Base-by-base conservation (phyloP, 1,139 yeast species). In the Scheffersomyces cryptocercus region DNA sequence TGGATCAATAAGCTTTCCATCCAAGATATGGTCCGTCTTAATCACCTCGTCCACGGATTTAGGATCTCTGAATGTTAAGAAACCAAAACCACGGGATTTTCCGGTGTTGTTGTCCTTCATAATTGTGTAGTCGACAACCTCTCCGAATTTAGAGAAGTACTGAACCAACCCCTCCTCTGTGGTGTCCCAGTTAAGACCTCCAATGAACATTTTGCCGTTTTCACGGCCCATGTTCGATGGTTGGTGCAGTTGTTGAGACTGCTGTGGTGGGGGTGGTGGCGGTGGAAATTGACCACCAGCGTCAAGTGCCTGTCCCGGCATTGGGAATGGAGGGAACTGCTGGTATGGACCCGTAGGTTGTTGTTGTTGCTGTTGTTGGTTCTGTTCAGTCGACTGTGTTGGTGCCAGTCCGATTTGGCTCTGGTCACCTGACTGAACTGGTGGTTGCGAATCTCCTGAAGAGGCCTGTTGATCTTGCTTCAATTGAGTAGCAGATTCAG, bases 151-250 rank as follows among this genome's bases (percentile, higher is more conserved):
- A 42, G 85, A 76, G 64, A 93, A 93, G 65, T 93, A 93, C 46
- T 83, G 84, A 50, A 81, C 84, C 64, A 93, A 67, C 26, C 82
- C 80, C 47, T 84, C 96, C 59, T 93, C 99, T 7, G 95, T 85
- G 28, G 99, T 93, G 60, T 93, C 99, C 99, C 99, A 93, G 59
- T 93, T 95, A 55, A 93, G 81, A 41, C 99, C 99, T 52, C 99
- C 99, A 64, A 93, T 84, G 62, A 93, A 93, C 97, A 95, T 90
- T 62, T 93, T 93, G 45, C 97, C 96, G 49, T 80, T 79, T 39
- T 70, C 78, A 44, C 61, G 66, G 10, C 78, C 78, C 50, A 73
- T 55, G 43, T 61, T 67, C 10, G 78, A 71, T 12, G 73, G 73
- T 14, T 45, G 65, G 59, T 42, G 63, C 50, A 8, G 6, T 35